Conservation (phyloP, 1,139 yeast species). For the Geotrichum aggregatum region DNA sequence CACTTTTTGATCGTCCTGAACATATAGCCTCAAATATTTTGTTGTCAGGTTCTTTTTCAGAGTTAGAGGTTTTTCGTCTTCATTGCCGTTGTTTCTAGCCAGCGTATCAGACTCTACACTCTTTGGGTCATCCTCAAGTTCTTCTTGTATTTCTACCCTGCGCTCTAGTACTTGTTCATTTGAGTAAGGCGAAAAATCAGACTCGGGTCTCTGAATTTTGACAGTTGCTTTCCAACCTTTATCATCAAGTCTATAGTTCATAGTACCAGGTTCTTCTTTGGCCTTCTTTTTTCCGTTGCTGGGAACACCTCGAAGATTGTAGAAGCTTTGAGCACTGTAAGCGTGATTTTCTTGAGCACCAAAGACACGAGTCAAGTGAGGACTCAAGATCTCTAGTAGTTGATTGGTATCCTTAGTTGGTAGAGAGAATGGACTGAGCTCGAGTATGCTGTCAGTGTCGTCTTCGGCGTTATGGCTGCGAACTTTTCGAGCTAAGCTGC, state of each 20-base stretch:
- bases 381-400: constrained; percentile 9
- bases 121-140: constrained; percentile 4
- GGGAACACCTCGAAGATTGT: constrained; percentile 1
- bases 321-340: constrained; percentile 17
- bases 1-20: constrained; percentile 16
- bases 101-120: too few relatives aligned
- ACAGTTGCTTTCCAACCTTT: constrained; percentile 19
- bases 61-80: constrained; percentile 19
- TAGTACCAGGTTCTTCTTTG: constrained; percentile 5
- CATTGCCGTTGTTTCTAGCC: constrained; percentile 5
- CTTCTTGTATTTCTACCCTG: constrained; percentile 13
- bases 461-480: constrained; percentile 12
- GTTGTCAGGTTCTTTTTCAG: constrained; percentile 11
- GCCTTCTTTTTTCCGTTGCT: background rate
- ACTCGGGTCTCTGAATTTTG: constrained; percentile 15
- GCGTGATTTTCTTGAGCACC: constrained; percentile 10
- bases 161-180: constrained; percentile 20
- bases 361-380: constrained; percentile 14
- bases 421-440: constrained; percentile 15
- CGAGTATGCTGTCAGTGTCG: constrained; percentile 17
- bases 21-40: constrained; percentile 7
- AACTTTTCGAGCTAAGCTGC: constrained; percentile 16
- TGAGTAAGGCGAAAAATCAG: constrained; percentile 9
- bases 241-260: constrained; percentile 15
- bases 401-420: constrained; percentile 15